Base-by-base conservation (phyloP, 768 basidiomycete genomes). In the Roridomyces roridus region DNA sequence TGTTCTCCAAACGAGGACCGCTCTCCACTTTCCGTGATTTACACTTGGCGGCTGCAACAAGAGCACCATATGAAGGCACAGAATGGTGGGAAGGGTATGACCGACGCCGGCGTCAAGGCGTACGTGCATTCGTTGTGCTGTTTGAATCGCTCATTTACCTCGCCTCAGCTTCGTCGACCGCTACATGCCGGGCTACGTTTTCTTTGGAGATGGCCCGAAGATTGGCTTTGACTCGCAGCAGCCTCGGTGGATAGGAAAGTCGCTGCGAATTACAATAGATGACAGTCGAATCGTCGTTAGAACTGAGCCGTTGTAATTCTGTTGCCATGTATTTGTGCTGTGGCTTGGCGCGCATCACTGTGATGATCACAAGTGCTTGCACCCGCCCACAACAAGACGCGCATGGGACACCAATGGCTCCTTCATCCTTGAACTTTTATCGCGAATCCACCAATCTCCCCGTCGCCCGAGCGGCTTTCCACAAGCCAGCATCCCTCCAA, bases 181-280 rank as follows among this genome's bases (percentile, higher is more conserved):
- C 5, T 97, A 97, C 71, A 94, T 98, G 63, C 95, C 95, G 1
- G 92, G 91, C 4, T 98, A 97, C 67, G 86, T 96, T 57, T 89
- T 96, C 68, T 98, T 91, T 66, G 85, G 81, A 4, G 83, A 85
- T 20, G 84, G 87, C 11, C 74, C 90, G 5, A 60, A 48, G 2
- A 37, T 49, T 42, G 65, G 65, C 3, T 66, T 65, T 55, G 53
- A 39, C 6, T 35, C 39, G 18, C 35, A 39, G 31, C 34, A 18
- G 4, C 60, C 55, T 24, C 47, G 50, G 1, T 63, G 61, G 61
- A 36, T 34, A 4, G 57, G 57, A 5, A 57, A 51, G 1, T 63
- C 53, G 8, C 17, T 55, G 28, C 43, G 36, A 4, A 39, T 58
- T 45, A 15, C 1, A 4, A 37, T 63, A 6, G 57, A 63, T 39